Evolutionary conservation across 1,284 basidiomycete species (phyloP).

Genomic region (Hemileccinum hortonii): DNA sequence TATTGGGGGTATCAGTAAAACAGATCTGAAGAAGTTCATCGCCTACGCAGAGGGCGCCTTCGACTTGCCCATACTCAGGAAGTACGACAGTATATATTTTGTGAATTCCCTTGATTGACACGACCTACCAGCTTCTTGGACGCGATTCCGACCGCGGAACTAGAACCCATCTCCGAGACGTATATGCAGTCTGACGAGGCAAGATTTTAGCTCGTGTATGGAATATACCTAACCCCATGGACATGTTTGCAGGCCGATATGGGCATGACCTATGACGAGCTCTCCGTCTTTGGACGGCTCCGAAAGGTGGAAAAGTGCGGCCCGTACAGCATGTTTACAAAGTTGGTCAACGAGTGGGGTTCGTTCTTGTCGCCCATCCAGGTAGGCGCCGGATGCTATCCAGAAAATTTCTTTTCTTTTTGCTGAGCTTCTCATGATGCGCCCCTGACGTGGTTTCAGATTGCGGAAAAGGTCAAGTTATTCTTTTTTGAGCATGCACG

Average conservation of each 20-base stretch:
- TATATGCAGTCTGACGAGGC: slow-evolving; percentile 97
- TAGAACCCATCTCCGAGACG: slow-evolving; percentile 92
- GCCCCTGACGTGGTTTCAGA: slow-evolving; percentile 44
- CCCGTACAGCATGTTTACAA: slow-evolving; percentile 95
- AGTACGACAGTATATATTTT: slow-evolving; percentile 43
- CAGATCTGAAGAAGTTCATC: slow-evolving; percentile 96
- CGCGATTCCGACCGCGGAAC: slow-evolving; percentile 92
- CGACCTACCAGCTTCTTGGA: slow-evolving; percentile 70
- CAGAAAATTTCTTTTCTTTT: too few species aligned
- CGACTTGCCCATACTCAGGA: slow-evolving; percentile 79
- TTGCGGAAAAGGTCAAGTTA: slow-evolving; percentile 95
- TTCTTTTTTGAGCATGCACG: slow-evolving; percentile 98
- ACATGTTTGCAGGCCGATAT: slow-evolving; percentile 71
- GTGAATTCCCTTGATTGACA: neutral
- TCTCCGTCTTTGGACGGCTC: slow-evolving; percentile 89
- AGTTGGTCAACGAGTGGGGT: slow-evolving; percentile 93
- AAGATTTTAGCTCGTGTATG: slow-evolving; percentile 6
- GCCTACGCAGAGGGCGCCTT: slow-evolving; percentile 79
- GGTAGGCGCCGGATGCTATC: slow-evolving; percentile 40
- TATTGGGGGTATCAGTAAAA: slow-evolving; percentile 97
- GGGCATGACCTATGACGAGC: slow-evolving; percentile 99
- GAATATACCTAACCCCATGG: neutral
- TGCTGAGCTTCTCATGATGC: neutral
- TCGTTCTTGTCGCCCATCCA: slow-evolving; percentile 74
- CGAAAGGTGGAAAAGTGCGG: slow-evolving; percentile 97